Percentiles rank a stretch among this genome's conserved stretches.
Evolutionary conservation across 306 rosid species (phyloP).

Genomic region (Quercus agrifolia): DNA sequence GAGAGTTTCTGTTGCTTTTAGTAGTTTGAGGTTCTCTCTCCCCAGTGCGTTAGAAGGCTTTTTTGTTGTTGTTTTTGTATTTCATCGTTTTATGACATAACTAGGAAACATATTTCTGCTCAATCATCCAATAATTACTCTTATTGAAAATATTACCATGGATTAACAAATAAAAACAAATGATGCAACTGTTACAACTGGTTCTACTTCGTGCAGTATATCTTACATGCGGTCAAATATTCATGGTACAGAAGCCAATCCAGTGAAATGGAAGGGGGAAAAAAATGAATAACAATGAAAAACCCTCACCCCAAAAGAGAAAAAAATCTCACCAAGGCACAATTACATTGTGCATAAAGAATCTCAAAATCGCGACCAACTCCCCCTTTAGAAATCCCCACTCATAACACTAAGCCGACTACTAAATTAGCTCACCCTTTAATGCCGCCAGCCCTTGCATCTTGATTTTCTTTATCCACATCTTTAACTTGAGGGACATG

Average conservation of each 20-base stretch:
- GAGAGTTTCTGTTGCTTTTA: neutral
- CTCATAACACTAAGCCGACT: conserved; percentile 50
- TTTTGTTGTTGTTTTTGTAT: neutral
- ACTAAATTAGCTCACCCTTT: conserved; percentile 44
- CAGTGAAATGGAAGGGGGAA: conserved; percentile 16
- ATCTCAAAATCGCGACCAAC: conserved; percentile 64
- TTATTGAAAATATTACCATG: conserved; percentile 11
- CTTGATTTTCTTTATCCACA: conserved; percentile 37
- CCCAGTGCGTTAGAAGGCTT: neutral
- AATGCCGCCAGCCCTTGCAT: conserved; percentile 83
- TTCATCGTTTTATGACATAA: neutral
- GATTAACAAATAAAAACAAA: conserved; percentile 1
- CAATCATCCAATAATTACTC: neutral
- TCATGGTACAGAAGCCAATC: conserved; percentile 38
- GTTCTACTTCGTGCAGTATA: conserved; percentile 31
- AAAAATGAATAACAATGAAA: conserved; percentile 15
- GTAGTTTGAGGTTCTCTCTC: neutral
- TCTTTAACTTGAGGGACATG: conserved; percentile 30
- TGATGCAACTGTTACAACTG: conserved; percentile 32
- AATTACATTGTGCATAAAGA: conserved; percentile 74
- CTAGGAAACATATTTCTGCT: neutral
- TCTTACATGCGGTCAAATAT: conserved; percentile 34
- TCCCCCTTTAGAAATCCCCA: conserved; percentile 41
- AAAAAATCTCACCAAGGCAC: conserved; percentile 55
- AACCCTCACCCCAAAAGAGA: conserved; percentile 50